Base-by-base conservation (phyloP, 768 basidiomycete genomes). In the Xerocomellus chrysenteron region DNA sequence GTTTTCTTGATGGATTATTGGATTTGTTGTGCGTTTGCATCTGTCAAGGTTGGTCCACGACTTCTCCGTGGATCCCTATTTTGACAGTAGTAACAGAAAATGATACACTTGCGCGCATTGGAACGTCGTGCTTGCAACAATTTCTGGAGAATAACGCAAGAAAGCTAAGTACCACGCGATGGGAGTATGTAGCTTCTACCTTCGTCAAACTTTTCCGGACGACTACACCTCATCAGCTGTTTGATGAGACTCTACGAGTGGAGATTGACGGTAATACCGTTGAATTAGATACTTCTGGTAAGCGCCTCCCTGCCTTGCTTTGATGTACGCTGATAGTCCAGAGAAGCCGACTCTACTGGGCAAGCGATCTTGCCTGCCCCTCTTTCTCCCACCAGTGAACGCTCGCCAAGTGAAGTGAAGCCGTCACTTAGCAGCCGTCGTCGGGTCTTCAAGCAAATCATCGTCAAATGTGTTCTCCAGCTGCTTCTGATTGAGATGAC, bases 391-490 rank as follows among this genome's bases (percentile, higher is more conserved):
- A 79, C 82, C n/a, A 78, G 76, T 55, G 86, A 88, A 55, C 76
- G 78, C 43, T 69, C 75, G 12, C 79, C 75, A 55, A 61, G 73
- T 9, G 81, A 80, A 60, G 66, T 74, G 11, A 79, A 80, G 58
- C 74, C 82, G n/a, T 82, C 86, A 7, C 73, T 85, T 43, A 78
- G 75, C 50, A 89, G 90, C 61, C 87, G 94, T 52, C 85, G 92
- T 44, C 83, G 87, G 42, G 84, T 92, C 53, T 99, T 99, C 85
- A 91, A 94, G 69, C 97, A 98, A 72, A 98, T 99, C 74, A 98
- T 99, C 58, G 94, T 98, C 62, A 98, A 98, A 88, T 99, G 97
- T 71, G 97, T 99, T 21, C 82, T 99, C 32, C 97, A 99, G 65
- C 76, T 99, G 21, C 80, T 98, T 52, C 81, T 99, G 37, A 98